These are phyloP conservation scores for Phytopythium mirpurense DNA, from an alignment of 352 stramenopile species.

Conservation along the genomic window DNA sequence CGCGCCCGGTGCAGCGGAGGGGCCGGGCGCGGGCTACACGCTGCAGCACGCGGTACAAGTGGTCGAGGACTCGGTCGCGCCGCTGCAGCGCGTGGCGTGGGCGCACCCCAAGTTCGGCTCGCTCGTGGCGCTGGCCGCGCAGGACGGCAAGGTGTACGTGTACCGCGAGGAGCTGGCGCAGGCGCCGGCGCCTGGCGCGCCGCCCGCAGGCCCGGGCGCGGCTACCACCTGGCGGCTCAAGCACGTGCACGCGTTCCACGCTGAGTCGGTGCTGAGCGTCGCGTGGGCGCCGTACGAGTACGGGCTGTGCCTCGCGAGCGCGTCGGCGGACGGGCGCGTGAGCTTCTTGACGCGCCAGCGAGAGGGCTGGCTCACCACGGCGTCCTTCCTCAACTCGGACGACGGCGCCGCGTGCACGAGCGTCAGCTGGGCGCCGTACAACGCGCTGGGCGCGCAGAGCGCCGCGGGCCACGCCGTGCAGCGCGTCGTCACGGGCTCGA, in stretches of 20 bases:
- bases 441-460: conserved; percentile 75
- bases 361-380: conserved; percentile 76
- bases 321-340: conserved; percentile 77
- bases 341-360: conserved; percentile 79
- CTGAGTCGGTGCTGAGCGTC: conserved; percentile 71
- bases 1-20: not conserved
- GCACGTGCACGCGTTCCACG: conserved; percentile 70
- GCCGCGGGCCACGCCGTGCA: conserved; percentile 48
- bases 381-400: conserved; percentile 70
- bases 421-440: conserved; percentile 86
- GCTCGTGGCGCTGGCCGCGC: conserved; percentile 65
- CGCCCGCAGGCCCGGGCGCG: conserved; percentile 10
- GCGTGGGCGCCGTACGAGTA: conserved; percentile 87
- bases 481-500: conserved; percentile 70
- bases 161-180: conserved; percentile 76
- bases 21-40: not conserved
- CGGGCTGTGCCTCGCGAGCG: conserved; percentile 71
- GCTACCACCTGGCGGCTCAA: conserved; percentile 73
- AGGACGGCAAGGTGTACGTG: conserved; percentile 84
- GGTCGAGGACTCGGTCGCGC: conserved; percentile 54
- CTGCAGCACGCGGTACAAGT: conserved; percentile 65
- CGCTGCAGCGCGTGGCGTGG: conserved; percentile 78
- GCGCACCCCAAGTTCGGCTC: conserved; percentile 84
- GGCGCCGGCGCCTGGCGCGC: conserved; percentile 10
- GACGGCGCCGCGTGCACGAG: conserved; percentile 68